Percentiles rank a stretch among this genome's conserved stretches.
Conservation (phyloP, 2,329 filamentous ascomycete species). For the Ascosphaera aggregata region DNA sequence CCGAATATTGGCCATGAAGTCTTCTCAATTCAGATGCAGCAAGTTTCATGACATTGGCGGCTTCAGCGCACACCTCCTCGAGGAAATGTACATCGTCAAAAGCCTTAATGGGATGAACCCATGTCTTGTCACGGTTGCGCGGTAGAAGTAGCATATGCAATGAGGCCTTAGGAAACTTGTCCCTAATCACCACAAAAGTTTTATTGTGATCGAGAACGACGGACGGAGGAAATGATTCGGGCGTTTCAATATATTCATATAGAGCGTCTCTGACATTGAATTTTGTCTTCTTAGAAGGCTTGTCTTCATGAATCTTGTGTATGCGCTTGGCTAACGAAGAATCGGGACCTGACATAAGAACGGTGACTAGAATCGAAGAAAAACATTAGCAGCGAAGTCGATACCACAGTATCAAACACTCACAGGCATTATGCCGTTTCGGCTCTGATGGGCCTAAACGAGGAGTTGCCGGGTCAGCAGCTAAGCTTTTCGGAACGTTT, state of each 20-base stretch:
- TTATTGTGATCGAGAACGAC: conserved; percentile 42
- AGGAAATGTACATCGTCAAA: conserved; percentile 51
- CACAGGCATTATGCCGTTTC: neutral
- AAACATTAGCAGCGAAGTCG: neutral
- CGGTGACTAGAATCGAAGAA: conserved; percentile 3
- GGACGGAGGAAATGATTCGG: conserved; percentile 33
- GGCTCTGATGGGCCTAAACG: neutral
- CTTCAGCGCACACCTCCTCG: conserved; percentile 35
- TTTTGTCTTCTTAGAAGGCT: neutral
- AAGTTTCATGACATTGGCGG: conserved; percentile 34
- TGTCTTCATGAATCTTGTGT: neutral
- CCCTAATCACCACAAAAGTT: conserved; percentile 55
- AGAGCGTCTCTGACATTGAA: conserved; percentile 36
- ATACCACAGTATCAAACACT: neutral
- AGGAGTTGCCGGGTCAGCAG: neutral
- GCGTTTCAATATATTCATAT: conserved; percentile 40
- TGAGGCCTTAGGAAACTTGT: conserved; percentile 65
- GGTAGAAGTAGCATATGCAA: conserved; percentile 79
- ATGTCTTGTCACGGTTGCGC: conserved; percentile 35
- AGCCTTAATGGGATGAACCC: conserved; percentile 52
- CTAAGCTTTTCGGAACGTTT: neutral
- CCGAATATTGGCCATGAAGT: conserved; percentile 39
- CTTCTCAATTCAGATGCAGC: conserved; percentile 56
- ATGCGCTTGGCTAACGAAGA: neutral
- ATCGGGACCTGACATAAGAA: conserved; percentile 5